Percentiles rank a stretch among this genome's conserved stretches.
These are phyloP conservation scores for Tetrahymena borealis DNA, from an alignment of 73 alveolate genomes.

Conservation along the genomic window DNA sequence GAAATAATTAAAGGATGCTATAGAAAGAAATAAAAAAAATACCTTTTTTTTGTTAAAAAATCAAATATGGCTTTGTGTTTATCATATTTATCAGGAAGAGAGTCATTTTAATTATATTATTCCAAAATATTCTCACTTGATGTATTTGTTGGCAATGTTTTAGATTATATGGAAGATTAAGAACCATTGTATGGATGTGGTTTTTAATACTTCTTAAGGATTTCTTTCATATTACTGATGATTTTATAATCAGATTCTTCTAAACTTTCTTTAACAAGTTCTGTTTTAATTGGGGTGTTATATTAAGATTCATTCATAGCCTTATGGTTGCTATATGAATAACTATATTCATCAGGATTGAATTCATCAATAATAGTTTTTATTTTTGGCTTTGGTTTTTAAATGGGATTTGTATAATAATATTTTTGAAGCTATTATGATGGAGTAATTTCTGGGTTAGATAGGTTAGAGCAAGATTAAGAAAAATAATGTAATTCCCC, in stretches of 20 bases:
- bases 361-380: no score
- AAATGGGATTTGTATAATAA: no score
- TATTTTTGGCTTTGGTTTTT: no score
- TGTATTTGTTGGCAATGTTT: no score
- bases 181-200: not conserved
- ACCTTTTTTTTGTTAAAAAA: not conserved
- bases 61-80: not conserved
- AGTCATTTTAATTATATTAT: no score
- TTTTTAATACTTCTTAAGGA: not conserved
- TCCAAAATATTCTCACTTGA: no score
- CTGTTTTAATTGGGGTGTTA: not conserved
- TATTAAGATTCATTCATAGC: not conserved
- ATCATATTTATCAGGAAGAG: no score
- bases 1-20: no score
- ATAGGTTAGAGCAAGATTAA: not conserved
- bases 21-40: no score
- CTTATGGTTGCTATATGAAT: not conserved
- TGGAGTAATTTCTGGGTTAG: not conserved
- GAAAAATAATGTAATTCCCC: not conserved
- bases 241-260: not conserved
- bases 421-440: no score
- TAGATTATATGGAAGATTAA: not conserved
- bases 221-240: not conserved
- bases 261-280: not conserved
- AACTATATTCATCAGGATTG: not conserved